phyloP scores from a whole-genome alignment of 2,329 filamentous ascomycete genomes.

The Monosporascus cannonballus region DNA sequence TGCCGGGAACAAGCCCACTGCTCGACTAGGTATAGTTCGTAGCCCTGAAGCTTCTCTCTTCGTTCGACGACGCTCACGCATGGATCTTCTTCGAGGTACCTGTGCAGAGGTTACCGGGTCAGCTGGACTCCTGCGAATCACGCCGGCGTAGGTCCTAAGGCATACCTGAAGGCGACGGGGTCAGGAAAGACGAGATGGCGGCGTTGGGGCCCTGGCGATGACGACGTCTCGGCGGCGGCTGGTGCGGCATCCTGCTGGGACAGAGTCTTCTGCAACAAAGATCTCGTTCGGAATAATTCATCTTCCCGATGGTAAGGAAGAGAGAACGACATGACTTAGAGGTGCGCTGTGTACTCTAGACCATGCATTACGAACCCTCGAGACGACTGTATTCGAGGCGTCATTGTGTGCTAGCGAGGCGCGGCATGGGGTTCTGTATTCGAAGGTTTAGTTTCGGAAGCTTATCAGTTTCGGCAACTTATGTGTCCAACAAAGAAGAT shows the following conservation, averaged over 20 bases:
- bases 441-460: not conserved
- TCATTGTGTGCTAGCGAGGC: conserved; percentile 14
- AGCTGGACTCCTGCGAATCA: not conserved
- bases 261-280: conserved; percentile 22
- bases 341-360: conserved; percentile 1
- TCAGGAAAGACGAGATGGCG: conserved; percentile 52
- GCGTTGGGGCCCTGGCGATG: conserved; percentile 25
- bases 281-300: conserved; percentile 28
- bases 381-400: conserved; percentile 9
- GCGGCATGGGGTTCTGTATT: conserved; percentile 7
- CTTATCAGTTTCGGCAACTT: too few relatives aligned
- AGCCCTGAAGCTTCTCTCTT: conserved; percentile 65
- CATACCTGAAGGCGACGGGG: conserved; percentile 50
- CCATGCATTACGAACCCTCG: conserved; percentile 16
- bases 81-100: conserved; percentile 80
- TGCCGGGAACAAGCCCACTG: conserved; percentile 94
- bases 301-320: conserved; percentile 30
- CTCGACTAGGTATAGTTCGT: conserved; percentile 91
- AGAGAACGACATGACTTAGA: conserved; percentile 26
- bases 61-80: conserved; percentile 70
- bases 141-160: not conserved
- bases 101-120: conserved; percentile 17
- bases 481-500: too few relatives aligned
- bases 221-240: conserved; percentile 11
- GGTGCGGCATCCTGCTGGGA: conserved; percentile 19